Evolutionary conservation across 805 yeast genomes (phyloP).

Genomic region (Yamadazyma olivae): DNA sequence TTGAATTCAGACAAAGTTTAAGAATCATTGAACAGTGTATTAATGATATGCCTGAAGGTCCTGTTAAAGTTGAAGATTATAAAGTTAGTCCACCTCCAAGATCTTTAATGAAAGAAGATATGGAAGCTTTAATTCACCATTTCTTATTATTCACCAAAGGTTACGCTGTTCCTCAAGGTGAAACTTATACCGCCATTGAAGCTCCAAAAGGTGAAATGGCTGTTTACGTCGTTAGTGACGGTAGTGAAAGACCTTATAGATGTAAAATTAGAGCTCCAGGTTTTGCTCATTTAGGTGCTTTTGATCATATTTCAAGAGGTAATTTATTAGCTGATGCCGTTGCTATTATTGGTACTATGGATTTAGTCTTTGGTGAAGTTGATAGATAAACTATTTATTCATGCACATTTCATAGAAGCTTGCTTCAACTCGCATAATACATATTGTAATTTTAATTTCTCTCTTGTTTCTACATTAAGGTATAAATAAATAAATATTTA

Average conservation of each 20-base stretch:
- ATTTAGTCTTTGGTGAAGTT: conserved; percentile 90
- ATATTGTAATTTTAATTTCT: conserved; percentile 1
- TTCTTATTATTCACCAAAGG: conserved; percentile 87
- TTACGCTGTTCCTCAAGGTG: conserved; percentile 85
- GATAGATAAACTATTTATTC: conserved; percentile 55
- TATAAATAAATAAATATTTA: conserved; percentile 3
- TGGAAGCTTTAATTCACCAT: conserved; percentile 91
- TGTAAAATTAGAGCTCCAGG: conserved; percentile 96
- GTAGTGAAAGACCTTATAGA: conserved; percentile 86
- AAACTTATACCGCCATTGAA: conserved; percentile 86
- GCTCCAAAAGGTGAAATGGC: conserved; percentile 97
- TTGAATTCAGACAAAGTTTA: conserved; percentile 86
- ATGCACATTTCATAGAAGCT: background rate
- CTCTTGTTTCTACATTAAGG: background rate
- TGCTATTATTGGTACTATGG: conserved; percentile 94
- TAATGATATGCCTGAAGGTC: conserved; percentile 90
- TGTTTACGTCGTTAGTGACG: conserved; percentile 84
- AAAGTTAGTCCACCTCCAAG: conserved; percentile 83
- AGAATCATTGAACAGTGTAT: conserved; percentile 88
- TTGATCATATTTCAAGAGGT: conserved; percentile 83
- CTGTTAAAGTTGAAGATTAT: conserved; percentile 86
- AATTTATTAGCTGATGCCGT: conserved; percentile 89
- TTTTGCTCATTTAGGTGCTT: conserved; percentile 84
- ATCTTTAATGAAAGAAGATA: conserved; percentile 80
- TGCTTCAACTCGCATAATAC: conserved; percentile 5